Evolutionary conservation across 441 rosid genomes (phyloP).

Genomic region (Adansonia grandidieri): DNA sequence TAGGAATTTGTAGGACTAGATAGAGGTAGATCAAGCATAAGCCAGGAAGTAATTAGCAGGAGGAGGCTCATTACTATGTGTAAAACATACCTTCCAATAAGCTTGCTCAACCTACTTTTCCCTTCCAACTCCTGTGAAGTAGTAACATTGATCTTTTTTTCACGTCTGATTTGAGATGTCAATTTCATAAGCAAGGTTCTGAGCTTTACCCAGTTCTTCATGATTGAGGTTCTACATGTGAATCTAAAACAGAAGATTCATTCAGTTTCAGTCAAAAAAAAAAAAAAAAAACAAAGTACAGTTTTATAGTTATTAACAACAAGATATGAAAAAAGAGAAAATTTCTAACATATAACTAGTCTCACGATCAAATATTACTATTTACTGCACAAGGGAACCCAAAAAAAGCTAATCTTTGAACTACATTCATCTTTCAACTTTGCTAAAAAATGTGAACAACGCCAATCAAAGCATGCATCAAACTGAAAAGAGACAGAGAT

Average conservation of each 20-base stretch:
- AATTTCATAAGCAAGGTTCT: neutral
- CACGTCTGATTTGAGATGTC: neutral
- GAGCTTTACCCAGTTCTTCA: neutral
- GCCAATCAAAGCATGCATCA: neutral
- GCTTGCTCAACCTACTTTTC: neutral
- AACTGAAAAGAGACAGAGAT: too few relatives aligned
- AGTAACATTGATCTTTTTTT: neutral
- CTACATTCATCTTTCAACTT: neutral
- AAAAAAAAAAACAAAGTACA: neutral
- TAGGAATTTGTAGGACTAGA: conserved; percentile 7
- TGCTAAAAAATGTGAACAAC: neutral
- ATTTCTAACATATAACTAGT: neutral
- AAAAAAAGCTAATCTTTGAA: neutral
- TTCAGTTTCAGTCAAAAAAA: neutral
- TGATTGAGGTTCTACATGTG: neutral
- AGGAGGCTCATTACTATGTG: neutral
- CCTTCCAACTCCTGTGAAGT: neutral
- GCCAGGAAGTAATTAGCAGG: neutral
- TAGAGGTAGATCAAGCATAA: neutral
- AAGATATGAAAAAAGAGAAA: neutral
- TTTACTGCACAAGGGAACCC: neutral
- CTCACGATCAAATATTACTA: neutral
- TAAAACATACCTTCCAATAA: conserved; percentile 1
- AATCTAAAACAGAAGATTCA: neutral
- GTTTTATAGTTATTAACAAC: neutral